phyloP scores from a whole-genome alignment of 495 filamentous ascomycete species.

The Penicillium antarcticum region DNA sequence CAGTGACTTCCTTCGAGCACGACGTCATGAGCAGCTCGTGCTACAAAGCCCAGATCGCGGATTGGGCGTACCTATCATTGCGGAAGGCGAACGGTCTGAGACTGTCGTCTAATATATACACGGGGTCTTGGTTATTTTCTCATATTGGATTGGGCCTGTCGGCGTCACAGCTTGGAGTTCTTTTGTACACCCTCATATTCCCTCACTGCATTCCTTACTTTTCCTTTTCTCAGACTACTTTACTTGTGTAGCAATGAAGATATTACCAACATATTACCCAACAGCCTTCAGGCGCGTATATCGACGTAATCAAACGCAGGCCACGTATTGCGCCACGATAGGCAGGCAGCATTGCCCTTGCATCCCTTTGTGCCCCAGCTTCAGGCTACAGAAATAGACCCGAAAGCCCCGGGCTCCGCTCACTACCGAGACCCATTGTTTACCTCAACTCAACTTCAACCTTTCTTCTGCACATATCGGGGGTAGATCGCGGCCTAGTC shows the following conservation, averaged over 20 bases:
- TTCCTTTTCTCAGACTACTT: conserved; percentile 6
- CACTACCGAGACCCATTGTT: conserved; percentile 15
- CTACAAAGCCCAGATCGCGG: conserved; percentile 92
- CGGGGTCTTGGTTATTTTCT: background rate
- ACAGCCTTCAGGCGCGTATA: background rate
- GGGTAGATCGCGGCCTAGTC: conserved; percentile 27
- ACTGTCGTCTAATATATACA: conserved; percentile 62
- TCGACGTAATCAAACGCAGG: conserved; percentile 15
- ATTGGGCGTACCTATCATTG: conserved; percentile 80
- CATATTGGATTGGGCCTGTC: conserved; percentile 3
- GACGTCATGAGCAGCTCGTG: conserved; percentile 88
- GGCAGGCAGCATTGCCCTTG: conserved; percentile 21
- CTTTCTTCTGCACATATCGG: conserved; percentile 9
- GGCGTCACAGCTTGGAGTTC: conserved; percentile 22
- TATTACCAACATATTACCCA: conserved; percentile 23
- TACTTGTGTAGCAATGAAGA: conserved; percentile 28
- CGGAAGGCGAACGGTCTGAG: conserved; percentile 80
- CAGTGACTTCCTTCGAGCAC: conserved; percentile 80
- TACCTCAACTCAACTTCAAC: conserved; percentile 3
- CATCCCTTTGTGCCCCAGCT: conserved; percentile 9
- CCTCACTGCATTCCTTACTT: conserved; percentile 11
- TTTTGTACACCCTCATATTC: conserved; percentile 13
- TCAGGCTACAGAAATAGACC: conserved; percentile 6
- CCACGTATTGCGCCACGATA: conserved; percentile 22
- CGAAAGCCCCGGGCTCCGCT: background rate